Evolutionary conservation across 2,329 filamentous ascomycete genomes (phyloP).

Genomic region (Trichoderma hamatum): DNA sequence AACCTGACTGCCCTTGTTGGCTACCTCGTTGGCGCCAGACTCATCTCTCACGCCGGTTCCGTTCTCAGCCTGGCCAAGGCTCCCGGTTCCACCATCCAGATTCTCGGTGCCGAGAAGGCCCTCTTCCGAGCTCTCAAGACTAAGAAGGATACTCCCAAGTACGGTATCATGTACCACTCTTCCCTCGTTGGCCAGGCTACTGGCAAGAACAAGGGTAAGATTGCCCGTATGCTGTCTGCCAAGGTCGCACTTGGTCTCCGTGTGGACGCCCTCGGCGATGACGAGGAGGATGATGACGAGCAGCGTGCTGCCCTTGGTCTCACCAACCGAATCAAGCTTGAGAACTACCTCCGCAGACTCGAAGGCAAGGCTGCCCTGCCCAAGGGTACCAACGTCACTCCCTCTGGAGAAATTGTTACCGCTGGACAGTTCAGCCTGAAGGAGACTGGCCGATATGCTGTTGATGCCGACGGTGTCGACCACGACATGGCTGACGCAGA

Average conservation of each 20-base stretch:
- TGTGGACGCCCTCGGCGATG: constrained; percentile 73
- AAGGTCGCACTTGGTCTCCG: constrained; percentile 93
- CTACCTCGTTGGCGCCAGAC: constrained; percentile 87
- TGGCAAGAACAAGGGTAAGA: constrained; percentile 99
- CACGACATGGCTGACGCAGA: constrained; percentile 46
- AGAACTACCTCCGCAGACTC: constrained; percentile 73
- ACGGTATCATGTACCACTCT: constrained; percentile 91
- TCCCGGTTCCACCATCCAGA: constrained; percentile 94
- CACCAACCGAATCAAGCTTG: constrained; percentile 69
- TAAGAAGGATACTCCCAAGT: constrained; percentile 98
- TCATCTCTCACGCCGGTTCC: constrained; percentile 93
- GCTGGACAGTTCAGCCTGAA: constrained; percentile 88
- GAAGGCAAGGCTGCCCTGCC: constrained; percentile 89
- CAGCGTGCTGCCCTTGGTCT: constrained; percentile 83
- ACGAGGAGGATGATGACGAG: constrained; percentile 79
- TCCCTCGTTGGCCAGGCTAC: constrained; percentile 95
- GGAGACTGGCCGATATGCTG: constrained; percentile 92
- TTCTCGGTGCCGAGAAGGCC: constrained; percentile 97
- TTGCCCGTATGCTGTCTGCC: constrained; percentile 91
- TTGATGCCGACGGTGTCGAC: constrained; percentile 81
- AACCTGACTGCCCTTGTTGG: constrained; percentile 93
- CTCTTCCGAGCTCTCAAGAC: constrained; percentile 98
- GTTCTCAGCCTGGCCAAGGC: constrained; percentile 94
- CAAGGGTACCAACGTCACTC: constrained; percentile 73
- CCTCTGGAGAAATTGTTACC: constrained; percentile 65